These are phyloP conservation scores for Cornus suecica DNA, from an alignment of 148 eudicot genomes.

Conservation along the genomic window DNA sequence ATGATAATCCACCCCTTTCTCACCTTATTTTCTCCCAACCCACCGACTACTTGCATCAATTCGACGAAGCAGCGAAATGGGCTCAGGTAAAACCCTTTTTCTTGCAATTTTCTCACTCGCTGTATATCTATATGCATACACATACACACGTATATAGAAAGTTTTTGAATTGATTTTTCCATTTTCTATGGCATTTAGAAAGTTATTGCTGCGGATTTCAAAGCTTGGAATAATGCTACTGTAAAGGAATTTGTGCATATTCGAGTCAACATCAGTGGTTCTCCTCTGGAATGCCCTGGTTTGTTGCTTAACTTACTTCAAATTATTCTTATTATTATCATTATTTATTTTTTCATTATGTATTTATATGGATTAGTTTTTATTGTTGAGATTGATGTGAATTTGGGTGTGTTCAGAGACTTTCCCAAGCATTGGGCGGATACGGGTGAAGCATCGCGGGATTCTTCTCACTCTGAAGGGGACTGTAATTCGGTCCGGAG, in stretches of 20 bases:
- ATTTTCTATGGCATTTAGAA: conserved; percentile 28
- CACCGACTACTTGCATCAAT: conserved; percentile 41
- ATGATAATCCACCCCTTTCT: conserved; percentile 50
- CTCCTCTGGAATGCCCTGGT: conserved; percentile 84
- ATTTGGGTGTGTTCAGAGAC: conserved; percentile 45
- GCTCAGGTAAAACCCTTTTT: conserved; percentile 56
- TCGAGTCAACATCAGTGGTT: conserved; percentile 63
- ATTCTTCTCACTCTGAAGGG: conserved; percentile 90
- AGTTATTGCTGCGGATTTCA: conserved; percentile 37
- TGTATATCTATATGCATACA: not conserved
- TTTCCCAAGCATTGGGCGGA: conserved; percentile 86
- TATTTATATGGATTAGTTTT: conserved; percentile 1
- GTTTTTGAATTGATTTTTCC: not conserved
- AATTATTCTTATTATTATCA: not conserved
- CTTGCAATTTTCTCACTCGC: not conserved
- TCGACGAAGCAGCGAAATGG: conserved; percentile 59
- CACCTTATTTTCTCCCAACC: conserved; percentile 51
- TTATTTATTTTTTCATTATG: not conserved
- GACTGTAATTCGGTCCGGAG: conserved; percentile 85
- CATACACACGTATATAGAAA: not conserved
- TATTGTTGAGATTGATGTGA: not conserved
- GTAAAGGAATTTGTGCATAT: conserved; percentile 74
- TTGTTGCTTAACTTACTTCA: conserved; percentile 8
- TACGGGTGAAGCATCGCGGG: conserved; percentile 81
- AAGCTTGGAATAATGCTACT: conserved; percentile 38